Conservation (phyloP, 2,329 filamentous ascomycete genomes). For the Penicillium sp. region DNA sequence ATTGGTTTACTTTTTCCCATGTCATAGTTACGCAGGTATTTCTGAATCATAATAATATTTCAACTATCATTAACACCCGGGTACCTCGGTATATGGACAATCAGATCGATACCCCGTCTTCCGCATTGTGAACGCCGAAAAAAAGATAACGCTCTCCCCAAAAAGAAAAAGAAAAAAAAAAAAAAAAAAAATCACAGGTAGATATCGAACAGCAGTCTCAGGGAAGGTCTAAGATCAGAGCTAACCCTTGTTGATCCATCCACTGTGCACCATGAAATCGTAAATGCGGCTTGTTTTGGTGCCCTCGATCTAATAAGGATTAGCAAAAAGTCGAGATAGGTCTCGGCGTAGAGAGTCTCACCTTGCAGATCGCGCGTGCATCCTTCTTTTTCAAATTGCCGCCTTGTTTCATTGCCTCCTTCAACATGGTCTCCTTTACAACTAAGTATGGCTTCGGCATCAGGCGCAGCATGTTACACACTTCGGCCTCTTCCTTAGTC, state of each 20-base stretch:
- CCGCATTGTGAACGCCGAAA: slow-evolving; percentile 15
- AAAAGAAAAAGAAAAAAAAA: no score
- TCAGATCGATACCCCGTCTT: slow-evolving; percentile 15
- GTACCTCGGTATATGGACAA: slow-evolving; percentile 12
- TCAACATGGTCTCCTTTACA: slow-evolving; percentile 89
- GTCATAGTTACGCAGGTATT: neutral
- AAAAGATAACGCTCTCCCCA: slow-evolving; percentile 13
- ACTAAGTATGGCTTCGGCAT: slow-evolving; percentile 94
- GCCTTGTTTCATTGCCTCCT: slow-evolving; percentile 85
- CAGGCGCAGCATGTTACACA: slow-evolving; percentile 80
- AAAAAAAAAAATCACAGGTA: slow-evolving; percentile 13
- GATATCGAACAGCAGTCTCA: slow-evolving; percentile 14
- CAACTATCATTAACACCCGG: slow-evolving; percentile 3
- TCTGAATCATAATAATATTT: neutral
- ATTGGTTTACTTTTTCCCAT: neutral
- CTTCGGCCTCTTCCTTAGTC: slow-evolving; percentile 76
- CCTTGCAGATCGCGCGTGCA: slow-evolving; percentile 76
- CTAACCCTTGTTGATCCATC: slow-evolving; percentile 85
- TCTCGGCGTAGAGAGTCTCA: slow-evolving; percentile 23
- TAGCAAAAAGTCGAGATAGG: neutral
- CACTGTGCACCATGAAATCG: slow-evolving; percentile 90
- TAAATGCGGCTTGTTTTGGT: slow-evolving; percentile 85
- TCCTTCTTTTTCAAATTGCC: slow-evolving; percentile 92
- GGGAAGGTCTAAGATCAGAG: slow-evolving; percentile 1
- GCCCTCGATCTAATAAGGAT: slow-evolving; percentile 66